Base-by-base conservation (phyloP, 2,329 filamentous ascomycete species). In the Xylaria sp. region DNA sequence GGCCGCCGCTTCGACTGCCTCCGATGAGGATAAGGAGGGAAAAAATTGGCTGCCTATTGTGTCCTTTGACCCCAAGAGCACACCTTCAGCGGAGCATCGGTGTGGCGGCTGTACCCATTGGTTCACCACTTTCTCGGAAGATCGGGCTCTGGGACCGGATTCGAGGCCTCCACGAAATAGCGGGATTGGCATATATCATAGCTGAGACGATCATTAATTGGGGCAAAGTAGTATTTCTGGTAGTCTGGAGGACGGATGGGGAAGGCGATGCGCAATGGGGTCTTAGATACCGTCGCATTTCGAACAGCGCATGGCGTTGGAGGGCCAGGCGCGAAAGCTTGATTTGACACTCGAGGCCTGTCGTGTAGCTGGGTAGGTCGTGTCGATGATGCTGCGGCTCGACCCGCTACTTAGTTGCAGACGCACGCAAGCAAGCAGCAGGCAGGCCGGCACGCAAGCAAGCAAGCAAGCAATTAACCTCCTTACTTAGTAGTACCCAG, bases 341-440 rank as follows among this genome's bases (percentile, higher is more conserved):
- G 66, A 68, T 68, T 64, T 56, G 66, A 57, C 64, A 58, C 52
- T 54, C 40, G 23, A 44, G 52, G 54, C n/a, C 54, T 17, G 47
- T 38, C n/a, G 38, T 59, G 46, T 48, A 48, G 44, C 29, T 10
- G 17, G 38, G 40, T 44, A 21, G 40, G 25, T 54, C n/a, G 51
- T 60, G 27, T 58, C 44, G 60, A 58, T 40, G 60, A 58, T 60
- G 41, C 43, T 62, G 60, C 66, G 64, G 66, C 60, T 68, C 64
- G 66, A 65, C 62, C 66, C 66, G 66, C 64, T 57, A 53, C 41
- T 52, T 67, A 62, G 58, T 64, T 67, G 51, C 58, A 41, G 41
- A 53, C 37, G 54, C 54, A 59, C 55, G 47, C 38, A 51, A 43
- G 49, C 25, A 54, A 35, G 48, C 51, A 41, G 48, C 44, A 58